phyloP scores from a whole-genome alignment of 495 filamentous ascomycete species.

The Hypoxylon fuscum region DNA sequence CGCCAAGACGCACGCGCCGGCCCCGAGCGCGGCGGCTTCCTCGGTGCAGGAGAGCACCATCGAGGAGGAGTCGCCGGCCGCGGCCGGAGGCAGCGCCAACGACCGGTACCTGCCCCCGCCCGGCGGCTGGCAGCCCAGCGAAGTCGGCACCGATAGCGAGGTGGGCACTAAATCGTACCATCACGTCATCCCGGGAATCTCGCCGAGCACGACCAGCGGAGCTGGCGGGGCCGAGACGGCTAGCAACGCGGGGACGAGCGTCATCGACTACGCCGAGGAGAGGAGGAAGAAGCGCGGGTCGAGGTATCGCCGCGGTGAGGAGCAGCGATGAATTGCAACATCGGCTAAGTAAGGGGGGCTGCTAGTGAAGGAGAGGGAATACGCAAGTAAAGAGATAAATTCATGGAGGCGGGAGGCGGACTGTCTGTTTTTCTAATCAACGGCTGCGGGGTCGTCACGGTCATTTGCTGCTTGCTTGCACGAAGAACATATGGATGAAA shows the following conservation, averaged over 20 bases:
- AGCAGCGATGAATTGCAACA: neutral
- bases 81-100: constrained; percentile 21
- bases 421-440: neutral
- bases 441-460: neutral
- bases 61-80: constrained; percentile 35
- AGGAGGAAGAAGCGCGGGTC: constrained; percentile 54
- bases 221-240: constrained; percentile 51
- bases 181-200: constrained; percentile 80
- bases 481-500: neutral
- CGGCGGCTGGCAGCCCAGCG: constrained; percentile 57
- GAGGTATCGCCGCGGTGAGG: constrained; percentile 66
- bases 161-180: constrained; percentile 82
- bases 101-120: constrained; percentile 47
- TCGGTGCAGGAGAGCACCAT: constrained; percentile 33
- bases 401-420: neutral
- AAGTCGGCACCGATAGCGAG: constrained; percentile 53
- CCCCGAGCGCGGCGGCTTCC: constrained; percentile 15
- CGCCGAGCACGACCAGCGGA: constrained; percentile 56
- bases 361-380: neutral
- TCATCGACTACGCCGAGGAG: constrained; percentile 57
- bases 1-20: constrained; percentile 34
- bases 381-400: neutral
- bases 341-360: neutral
- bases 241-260: constrained; percentile 40
- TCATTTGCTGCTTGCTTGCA: neutral